Evolutionary conservation across 1,284 basidiomycete species (phyloP).

Genomic region (Wolfiporia cocos): DNA sequence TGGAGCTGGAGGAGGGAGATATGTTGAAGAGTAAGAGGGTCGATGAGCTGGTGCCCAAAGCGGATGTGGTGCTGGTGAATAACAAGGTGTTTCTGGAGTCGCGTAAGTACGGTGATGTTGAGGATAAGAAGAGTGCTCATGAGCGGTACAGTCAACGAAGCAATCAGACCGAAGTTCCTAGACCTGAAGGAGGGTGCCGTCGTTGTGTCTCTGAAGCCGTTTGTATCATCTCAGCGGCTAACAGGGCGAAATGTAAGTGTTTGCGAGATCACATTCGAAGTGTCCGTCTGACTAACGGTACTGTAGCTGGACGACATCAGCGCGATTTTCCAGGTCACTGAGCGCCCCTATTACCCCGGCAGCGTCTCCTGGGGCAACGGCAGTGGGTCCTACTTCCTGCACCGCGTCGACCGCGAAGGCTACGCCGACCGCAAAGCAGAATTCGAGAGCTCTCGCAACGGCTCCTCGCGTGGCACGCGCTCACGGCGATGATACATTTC

Average conservation of each 20-base stretch:
- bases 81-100: conserved; percentile 73
- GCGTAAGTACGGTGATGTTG: conserved; percentile 35
- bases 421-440: conserved; percentile 44
- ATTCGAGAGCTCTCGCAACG: conserved; percentile 17
- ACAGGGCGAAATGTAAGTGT: conserved; percentile 65
- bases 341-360: conserved; percentile 58
- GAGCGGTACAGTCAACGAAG: conserved; percentile 58
- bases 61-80: conserved; percentile 74
- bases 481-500: conserved; percentile 22
- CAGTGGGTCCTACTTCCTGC: conserved; percentile 65
- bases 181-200: conserved; percentile 77
- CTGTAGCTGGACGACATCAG: conserved; percentile 63
- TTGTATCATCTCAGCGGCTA: conserved; percentile 60
- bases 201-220: conserved; percentile 69
- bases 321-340: conserved; percentile 68
- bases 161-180: conserved; percentile 64
- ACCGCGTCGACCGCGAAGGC: conserved; percentile 65
- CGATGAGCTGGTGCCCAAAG: conserved; percentile 54
- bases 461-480: conserved; percentile 15
- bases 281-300: not conserved
- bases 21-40: conserved; percentile 61
- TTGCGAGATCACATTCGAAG: not conserved
- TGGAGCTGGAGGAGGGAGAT: conserved; percentile 69
- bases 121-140: not conserved
- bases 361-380: conserved; percentile 71